Evolutionary conservation across 2,329 filamentous ascomycete genomes (phyloP), one percentile per base, ranked within the genome.

Genomic region (Coniella vitis): DNA sequence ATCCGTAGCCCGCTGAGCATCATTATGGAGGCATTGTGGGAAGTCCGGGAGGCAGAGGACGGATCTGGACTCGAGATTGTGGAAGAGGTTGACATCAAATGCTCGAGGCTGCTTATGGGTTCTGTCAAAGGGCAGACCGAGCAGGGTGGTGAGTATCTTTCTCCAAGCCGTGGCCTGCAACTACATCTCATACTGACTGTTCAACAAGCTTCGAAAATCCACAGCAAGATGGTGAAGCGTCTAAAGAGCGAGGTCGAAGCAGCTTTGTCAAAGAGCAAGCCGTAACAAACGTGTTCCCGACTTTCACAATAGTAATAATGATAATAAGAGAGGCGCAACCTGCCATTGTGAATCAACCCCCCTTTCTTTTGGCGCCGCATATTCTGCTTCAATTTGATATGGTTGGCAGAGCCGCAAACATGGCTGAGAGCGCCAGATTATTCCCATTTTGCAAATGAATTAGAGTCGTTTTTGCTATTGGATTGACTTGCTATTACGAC

Each of bases 21-120:
- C 31, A 61, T 73, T 2, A 72, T 80, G 67, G 76, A 81, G 60
- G 76, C 75, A 14, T 58, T 68, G 14, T 81, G 76, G 76, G 62
- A 68, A 53, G 57, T 63, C 25, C 58, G 66, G 38, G 57, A 59
- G 32, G 66, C 51, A 2, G 60, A 57, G 14, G 64, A 58, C 7
- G 62, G 58, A 3, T 36, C 39, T n/a, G 59, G 52, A 12, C 55
- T 69, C 25, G 70, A 73, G 57, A 54, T 81, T 43, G 66, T 73
- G 4, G 75, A 80, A 62, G 69, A 73, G 13, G 65, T 74, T 17
- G 57, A 63, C n/a, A 74, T 80, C 52, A 67, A 60, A 38, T 77
- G 74, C 58, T 76, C 75, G 16, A 68, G 68, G 47, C 56, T 79
- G 20, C 56, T 81, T 46, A 53, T 76, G 5, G 65, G 69, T 2